phyloP scores from a whole-genome alignment of 768 basidiomycete species.

The Lenzites betulinus region DNA sequence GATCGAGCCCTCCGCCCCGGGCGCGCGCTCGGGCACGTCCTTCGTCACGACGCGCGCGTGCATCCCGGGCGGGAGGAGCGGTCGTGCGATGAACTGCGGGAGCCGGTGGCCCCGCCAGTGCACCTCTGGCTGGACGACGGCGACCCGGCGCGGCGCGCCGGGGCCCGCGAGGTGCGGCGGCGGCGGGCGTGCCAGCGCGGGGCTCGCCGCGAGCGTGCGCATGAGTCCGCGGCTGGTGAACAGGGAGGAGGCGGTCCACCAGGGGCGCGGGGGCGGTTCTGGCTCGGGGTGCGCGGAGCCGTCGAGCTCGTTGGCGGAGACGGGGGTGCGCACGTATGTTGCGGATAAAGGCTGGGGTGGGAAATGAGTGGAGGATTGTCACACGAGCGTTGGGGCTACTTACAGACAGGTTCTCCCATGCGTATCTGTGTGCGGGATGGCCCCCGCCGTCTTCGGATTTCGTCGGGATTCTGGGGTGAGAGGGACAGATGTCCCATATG shows the following conservation, averaged over 20 bases:
- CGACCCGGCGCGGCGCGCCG: background rate
- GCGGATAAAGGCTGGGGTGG: constrained; percentile 15
- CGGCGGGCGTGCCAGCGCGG: constrained; percentile 2
- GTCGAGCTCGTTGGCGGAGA: background rate
- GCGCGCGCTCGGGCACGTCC: background rate
- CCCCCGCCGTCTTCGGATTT: background rate
- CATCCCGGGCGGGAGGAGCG: background rate
- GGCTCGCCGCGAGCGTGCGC: constrained; percentile 3
- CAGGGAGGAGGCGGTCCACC: constrained; percentile 2
- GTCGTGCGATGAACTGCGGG: constrained; percentile 4
- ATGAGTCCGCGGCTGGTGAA: constrained; percentile 1
- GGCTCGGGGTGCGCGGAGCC: background rate
- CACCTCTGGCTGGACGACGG: constrained; percentile 5
- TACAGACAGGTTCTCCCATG: constrained; percentile 24
- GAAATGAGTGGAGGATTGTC: background rate
- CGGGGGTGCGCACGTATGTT: constrained; percentile 9
- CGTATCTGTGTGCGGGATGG: background rate
- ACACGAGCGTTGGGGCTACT: constrained; percentile 1
- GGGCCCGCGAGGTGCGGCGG: background rate
- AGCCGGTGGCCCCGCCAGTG: constrained; percentile 15
- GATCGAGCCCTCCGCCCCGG: constrained; percentile 1
- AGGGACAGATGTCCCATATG: constrained; percentile 26
- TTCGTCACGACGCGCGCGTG: background rate
- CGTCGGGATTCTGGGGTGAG: background rate
- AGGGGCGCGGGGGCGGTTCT: background rate